phyloP scores from a whole-genome alignment of 345 rosid species.

The Populus deltoides region DNA sequence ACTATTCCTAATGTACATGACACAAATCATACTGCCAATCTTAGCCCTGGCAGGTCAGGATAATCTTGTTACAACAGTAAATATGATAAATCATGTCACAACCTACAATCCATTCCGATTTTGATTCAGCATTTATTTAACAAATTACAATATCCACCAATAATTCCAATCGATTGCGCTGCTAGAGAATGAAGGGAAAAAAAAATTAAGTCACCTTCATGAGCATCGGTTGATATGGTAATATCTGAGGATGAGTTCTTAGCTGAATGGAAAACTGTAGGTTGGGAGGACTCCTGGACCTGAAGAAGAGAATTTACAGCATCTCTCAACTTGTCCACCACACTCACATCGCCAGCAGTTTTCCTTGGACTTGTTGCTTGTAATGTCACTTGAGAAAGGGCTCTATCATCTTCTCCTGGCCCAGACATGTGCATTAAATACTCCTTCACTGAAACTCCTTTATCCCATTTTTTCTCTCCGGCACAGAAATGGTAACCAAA shows the following conservation, averaged over 20 bases:
- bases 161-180: not conserved
- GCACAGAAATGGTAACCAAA: not conserved
- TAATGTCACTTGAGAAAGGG: slow-evolving; percentile 57
- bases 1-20: not conserved
- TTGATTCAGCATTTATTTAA: too few relatives aligned
- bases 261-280: slow-evolving; percentile 23
- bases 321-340: slow-evolving; percentile 45
- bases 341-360: slow-evolving; percentile 32
- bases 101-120: not conserved
- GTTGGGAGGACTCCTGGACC: slow-evolving; percentile 25
- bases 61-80: not conserved
- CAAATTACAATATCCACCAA: not conserved
- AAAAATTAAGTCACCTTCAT: slow-evolving; percentile 38
- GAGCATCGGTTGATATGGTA: slow-evolving; percentile 36
- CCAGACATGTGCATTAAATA: slow-evolving; percentile 56
- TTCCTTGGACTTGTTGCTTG: slow-evolving; percentile 59
- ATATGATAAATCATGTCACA: not conserved
- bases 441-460: slow-evolving; percentile 80
- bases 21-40: not conserved
- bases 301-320: slow-evolving; percentile 49
- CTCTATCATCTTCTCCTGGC: slow-evolving; percentile 79
- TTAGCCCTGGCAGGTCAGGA: not conserved
- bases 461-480: slow-evolving; percentile 41
- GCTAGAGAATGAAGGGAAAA: not conserved
- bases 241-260: slow-evolving; percentile 25